A percentile compares a stretch with the other conserved stretches of the same genome.
These are phyloP conservation scores for Cladosporium cucumerinum DNA, from an alignment of 2,329 filamentous ascomycete genomes.

Conservation along the genomic window DNA sequence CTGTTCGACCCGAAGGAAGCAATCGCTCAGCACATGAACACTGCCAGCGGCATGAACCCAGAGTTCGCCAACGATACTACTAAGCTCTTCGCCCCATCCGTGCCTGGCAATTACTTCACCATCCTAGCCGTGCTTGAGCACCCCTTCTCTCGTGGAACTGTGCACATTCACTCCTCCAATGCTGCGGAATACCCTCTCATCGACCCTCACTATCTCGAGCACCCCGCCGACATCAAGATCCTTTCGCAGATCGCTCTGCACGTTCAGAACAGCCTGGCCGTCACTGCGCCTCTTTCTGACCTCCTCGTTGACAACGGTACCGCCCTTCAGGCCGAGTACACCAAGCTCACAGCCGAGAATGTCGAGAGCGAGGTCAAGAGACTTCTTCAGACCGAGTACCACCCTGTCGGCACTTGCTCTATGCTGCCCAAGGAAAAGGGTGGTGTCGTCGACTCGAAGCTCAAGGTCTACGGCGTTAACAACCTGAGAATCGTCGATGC, in stretches of 20 bases:
- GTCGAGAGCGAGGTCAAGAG: slow-evolving; percentile 16
- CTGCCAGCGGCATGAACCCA: slow-evolving; percentile 25
- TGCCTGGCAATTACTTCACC: slow-evolving; percentile 32
- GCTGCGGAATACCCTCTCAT: slow-evolving; percentile 23
- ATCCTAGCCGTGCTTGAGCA: slow-evolving; percentile 37
- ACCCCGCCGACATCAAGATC: slow-evolving; percentile 47
- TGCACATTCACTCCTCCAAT: slow-evolving; percentile 26
- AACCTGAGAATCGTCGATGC: slow-evolving; percentile 31
- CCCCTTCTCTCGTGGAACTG: slow-evolving; percentile 29
- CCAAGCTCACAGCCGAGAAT: background rate
- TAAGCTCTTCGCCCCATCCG: slow-evolving; percentile 29
- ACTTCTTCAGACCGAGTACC: slow-evolving; percentile 20
- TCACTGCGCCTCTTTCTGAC: slow-evolving; percentile 7
- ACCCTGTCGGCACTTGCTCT: slow-evolving; percentile 28
- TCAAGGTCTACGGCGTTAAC: slow-evolving; percentile 26
- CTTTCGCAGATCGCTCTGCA: slow-evolving; percentile 20
- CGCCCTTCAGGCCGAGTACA: background rate
- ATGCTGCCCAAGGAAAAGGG: slow-evolving; percentile 25
- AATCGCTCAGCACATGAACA: slow-evolving; percentile 25
- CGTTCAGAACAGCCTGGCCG: slow-evolving; percentile 18
- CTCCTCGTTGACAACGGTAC: slow-evolving; percentile 3
- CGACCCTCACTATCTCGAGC: slow-evolving; percentile 32
- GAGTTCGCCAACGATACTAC: slow-evolving; percentile 26
- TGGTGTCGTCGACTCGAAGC: slow-evolving; percentile 27
- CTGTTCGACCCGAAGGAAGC: slow-evolving; percentile 22